Percentiles rank a stretch among this genome's conserved stretches.
Conservation (phyloP, 2,329 filamentous ascomycete species). For the Thermothelomyces thermophilus region DNA sequence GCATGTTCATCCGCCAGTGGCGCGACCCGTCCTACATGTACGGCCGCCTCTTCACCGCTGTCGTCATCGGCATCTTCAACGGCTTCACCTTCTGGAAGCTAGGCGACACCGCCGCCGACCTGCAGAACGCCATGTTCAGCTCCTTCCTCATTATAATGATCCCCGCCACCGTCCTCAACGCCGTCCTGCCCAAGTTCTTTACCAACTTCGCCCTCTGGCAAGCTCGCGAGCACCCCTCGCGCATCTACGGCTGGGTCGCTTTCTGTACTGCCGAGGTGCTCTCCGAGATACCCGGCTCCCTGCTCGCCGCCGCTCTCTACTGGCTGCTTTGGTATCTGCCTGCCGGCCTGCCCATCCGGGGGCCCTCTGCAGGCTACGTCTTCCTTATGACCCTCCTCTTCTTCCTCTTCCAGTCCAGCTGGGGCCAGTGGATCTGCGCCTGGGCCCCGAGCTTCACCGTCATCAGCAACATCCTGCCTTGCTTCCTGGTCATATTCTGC, state of each 20-base stretch:
- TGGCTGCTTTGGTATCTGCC: conserved; percentile 67
- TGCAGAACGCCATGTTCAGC: conserved; percentile 67
- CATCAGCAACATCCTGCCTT: conserved; percentile 63
- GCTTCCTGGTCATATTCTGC: conserved; percentile 71
- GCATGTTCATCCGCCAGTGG: conserved; percentile 59
- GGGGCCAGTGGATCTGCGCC: conserved; percentile 80
- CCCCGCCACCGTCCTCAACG: conserved; percentile 66
- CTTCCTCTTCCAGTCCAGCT: conserved; percentile 66
- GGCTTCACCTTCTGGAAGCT: conserved; percentile 64
- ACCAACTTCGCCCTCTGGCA: conserved; percentile 61
- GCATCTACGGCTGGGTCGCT: conserved; percentile 72
- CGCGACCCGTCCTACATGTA: conserved; percentile 56
- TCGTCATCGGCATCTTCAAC: conserved; percentile 60
- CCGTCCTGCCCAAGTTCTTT: conserved; percentile 67
- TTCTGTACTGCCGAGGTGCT: conserved; percentile 60
- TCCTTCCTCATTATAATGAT: conserved; percentile 74
- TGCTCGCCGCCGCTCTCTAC: conserved; percentile 60
- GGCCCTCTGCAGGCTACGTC: conserved; percentile 62
- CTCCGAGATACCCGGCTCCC: conserved; percentile 63
- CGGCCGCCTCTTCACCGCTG: conserved; percentile 56
- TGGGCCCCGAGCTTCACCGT: conserved; percentile 75
- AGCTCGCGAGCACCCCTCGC: conserved; percentile 66
- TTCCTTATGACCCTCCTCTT: conserved; percentile 75
- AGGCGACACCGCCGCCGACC: conserved; percentile 50
- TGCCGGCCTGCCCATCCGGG: conserved; percentile 60